phyloP scores from a whole-genome alignment of 352 stramenopile species.

The Pythium myriotylum region DNA sequence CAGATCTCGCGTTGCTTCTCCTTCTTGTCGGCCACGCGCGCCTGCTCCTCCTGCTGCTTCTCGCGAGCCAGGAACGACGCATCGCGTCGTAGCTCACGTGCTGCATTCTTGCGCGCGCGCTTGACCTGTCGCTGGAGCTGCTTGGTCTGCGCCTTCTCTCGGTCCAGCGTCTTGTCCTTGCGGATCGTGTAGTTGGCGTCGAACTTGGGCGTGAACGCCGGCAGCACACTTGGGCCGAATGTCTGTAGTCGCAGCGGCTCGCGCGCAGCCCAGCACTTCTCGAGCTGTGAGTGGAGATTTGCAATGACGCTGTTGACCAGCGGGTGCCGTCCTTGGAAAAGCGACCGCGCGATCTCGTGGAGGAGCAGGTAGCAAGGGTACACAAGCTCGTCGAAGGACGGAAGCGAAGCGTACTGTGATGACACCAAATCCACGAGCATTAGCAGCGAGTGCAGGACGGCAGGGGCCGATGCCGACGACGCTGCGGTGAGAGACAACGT shows the following conservation, averaged over 20 bases:
- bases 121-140: slow-evolving; percentile 96
- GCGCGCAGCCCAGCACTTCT: slow-evolving; percentile 47
- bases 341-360: slow-evolving; percentile 53
- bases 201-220: slow-evolving; percentile 89
- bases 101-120: slow-evolving; percentile 95
- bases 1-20: slow-evolving; percentile 96
- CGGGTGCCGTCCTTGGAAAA: slow-evolving; percentile 28
- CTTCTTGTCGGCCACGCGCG: slow-evolving; percentile 72
- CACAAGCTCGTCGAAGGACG: slow-evolving; percentile 79
- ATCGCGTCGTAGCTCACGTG: slow-evolving; percentile 94
- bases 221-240: slow-evolving; percentile 66
- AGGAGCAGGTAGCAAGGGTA: slow-evolving; percentile 71
- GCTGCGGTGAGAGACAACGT: slow-evolving; percentile 40
- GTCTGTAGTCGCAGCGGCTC: slow-evolving; percentile 77
- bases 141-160: slow-evolving; percentile 86
- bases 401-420: slow-evolving; percentile 60
- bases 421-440: slow-evolving; percentile 46
- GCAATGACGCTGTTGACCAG: slow-evolving; percentile 56
- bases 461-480: slow-evolving; percentile 44
- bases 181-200: slow-evolving; percentile 91
- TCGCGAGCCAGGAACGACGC: slow-evolving; percentile 93
- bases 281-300: slow-evolving; percentile 46
- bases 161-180: slow-evolving; percentile 89
- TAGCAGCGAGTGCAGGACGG: slow-evolving; percentile 54
- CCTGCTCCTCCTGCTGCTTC: slow-evolving; percentile 88